A percentile compares a stretch with the other conserved stretches of the same genome.
Evolutionary conservation across 225 moss, liverwort and hornwort genomes (phyloP).

Genomic region (Lunularia cruciata): DNA sequence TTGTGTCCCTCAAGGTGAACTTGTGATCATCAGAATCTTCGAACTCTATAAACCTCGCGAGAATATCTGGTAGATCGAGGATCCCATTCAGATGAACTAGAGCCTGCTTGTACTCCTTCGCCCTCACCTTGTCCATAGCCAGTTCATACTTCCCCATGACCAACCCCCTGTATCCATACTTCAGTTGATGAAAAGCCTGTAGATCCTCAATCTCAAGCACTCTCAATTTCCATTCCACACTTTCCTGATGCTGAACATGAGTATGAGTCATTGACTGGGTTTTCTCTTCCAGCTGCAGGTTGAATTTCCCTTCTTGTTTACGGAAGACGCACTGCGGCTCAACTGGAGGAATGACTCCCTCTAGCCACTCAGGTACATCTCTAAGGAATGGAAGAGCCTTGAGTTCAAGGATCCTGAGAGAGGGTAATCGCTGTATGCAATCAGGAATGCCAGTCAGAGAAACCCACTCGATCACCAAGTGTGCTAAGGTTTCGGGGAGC

Average conservation of each 20-base stretch:
- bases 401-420: slow-evolving; percentile 11
- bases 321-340: slow-evolving; percentile 7
- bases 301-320: slow-evolving; percentile 6
- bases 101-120: slow-evolving; percentile 5
- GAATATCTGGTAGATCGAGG: background rate
- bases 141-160: slow-evolving; percentile 8
- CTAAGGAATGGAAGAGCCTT: slow-evolving; percentile 5
- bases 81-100: slow-evolving; percentile 6
- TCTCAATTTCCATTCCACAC: slow-evolving; percentile 8
- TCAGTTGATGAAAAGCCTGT: slow-evolving; percentile 13
- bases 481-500: background rate
- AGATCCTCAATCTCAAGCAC: slow-evolving; percentile 3
- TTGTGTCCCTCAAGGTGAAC: slow-evolving; percentile 13
- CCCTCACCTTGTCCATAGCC: slow-evolving; percentile 9
- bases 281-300: slow-evolving; percentile 6
- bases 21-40: slow-evolving; percentile 16
- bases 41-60: slow-evolving; percentile 1
- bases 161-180: slow-evolving; percentile 11
- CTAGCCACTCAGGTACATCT: slow-evolving; percentile 3
- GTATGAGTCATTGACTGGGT: background rate
- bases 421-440: background rate
- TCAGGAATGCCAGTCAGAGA: slow-evolving; percentile 6
- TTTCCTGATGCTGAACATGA: background rate
- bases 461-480: background rate
- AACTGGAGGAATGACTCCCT: background rate